phyloP scores from a whole-genome alignment of 2,329 filamentous ascomycete species.

The Aspergillus amoenus region DNA sequence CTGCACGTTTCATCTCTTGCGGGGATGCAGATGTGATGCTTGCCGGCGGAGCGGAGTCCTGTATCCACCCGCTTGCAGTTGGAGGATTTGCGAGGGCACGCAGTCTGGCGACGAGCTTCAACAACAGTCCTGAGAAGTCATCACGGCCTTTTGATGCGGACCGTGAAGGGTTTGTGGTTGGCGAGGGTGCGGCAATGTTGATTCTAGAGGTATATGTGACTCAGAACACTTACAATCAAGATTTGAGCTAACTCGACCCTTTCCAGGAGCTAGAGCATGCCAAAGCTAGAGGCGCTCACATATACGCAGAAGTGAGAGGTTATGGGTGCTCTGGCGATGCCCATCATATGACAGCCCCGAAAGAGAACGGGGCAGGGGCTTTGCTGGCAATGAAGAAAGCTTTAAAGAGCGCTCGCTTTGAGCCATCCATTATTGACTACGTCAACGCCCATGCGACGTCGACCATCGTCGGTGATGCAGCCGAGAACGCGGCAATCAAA shows the following conservation, averaged over 20 bases:
- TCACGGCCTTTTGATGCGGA: constrained; percentile 84
- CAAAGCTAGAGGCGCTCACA: constrained; percentile 69
- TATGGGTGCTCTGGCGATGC: constrained; percentile 92
- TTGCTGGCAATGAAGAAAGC: constrained; percentile 82
- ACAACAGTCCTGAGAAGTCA: constrained; percentile 66
- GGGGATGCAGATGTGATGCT: constrained; percentile 95
- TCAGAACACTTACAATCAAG: background rate
- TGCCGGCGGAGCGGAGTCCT: constrained; percentile 92
- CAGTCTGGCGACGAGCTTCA: constrained; percentile 80
- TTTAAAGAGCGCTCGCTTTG: constrained; percentile 67
- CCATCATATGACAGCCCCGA: constrained; percentile 88
- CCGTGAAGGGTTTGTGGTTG: constrained; percentile 84
- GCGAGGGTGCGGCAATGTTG: constrained; percentile 85
- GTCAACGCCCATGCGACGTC: constrained; percentile 95
- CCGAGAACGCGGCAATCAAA: constrained; percentile 82
- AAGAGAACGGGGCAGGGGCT: constrained; percentile 78
- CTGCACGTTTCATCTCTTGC: constrained; percentile 84
- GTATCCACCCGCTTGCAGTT: constrained; percentile 90
- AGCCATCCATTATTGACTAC: constrained; percentile 75
- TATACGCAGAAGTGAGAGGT: constrained; percentile 86
- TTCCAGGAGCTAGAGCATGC: constrained; percentile 78
- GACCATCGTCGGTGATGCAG: constrained; percentile 79
- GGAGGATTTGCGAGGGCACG: constrained; percentile 87
- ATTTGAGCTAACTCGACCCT: background rate
- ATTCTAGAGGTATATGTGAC: constrained; percentile 65